Evolutionary conservation across 768 basidiomycete genomes (phyloP), one percentile per base, ranked within the genome.

Genomic region (Trametes elegans): DNA sequence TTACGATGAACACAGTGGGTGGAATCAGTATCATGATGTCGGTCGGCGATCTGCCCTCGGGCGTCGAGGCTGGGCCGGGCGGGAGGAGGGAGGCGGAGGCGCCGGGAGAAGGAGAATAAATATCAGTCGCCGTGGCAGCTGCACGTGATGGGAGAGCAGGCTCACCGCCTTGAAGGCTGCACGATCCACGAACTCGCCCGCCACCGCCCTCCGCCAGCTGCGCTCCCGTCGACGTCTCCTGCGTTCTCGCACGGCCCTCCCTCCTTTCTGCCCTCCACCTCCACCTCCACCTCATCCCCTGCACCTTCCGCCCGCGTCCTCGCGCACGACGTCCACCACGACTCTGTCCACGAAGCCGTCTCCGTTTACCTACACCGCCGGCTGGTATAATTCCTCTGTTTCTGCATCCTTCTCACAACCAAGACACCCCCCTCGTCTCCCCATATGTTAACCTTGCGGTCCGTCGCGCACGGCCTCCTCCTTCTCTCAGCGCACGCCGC

Each of bases 401-500:
- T n/a, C n/a, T n/a, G n/a, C n/a, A n/a, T n/a, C n/a, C 49, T 49
- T 55, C 31, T 36, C 31, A 55, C 53, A 21, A 39, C 38, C 31
- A 40, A 48, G 34, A 38, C 26, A 47, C 51, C 55, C 47, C 35
- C 39, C 36, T 43, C 57, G 21, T 41, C 24, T 9, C 14, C 29
- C 52, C 47, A 18, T 18, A 65, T 41, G 53, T 57, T 51, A 41
- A 57, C 50, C 58, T 62, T 58, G 55, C 63, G 67, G 53, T 57
- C 59, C 39, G 39, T 59, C 50, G 55, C 48, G 24, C 61, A 57
- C 34, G 60, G 58, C 47, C 59, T 74, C 27, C 45, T 72, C 26
- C 44, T 76, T 21, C 62, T 68, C 27, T 43, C 65, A 6, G 61
- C 67, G 23, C 66, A 66, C 28, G 65, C 63, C 38, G 34, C 68